Evolutionary conservation across 768 basidiomycete species (phyloP), one percentile per base, ranked within the genome.

Genomic region (Mycena indigotica): DNA sequence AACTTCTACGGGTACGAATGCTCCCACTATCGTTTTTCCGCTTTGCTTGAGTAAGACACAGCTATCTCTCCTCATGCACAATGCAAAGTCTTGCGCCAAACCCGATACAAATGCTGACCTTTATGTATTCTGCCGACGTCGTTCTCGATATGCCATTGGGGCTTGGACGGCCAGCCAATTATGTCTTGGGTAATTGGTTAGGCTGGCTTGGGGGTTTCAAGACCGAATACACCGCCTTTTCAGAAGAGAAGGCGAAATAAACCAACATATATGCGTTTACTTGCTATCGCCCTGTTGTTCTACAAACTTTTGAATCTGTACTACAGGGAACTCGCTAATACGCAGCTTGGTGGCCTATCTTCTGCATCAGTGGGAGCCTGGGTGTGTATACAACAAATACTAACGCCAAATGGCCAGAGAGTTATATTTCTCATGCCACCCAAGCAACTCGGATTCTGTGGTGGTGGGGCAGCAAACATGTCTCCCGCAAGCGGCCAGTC

Each of bases 381-480:
- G 28, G 19, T 39, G 26, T n/a, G 50, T 17, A 28, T 25, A 15
- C 13, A 6, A 48, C 10, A 23, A 23, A 48, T 24, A 71, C 81
- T 69, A 61, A 83, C 81, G 48, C 82, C 81, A 61, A 72, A 80
- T 2, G 82, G 82, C 61, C 73, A 74, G 49, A 83, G 61, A 0
- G 75, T 78, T 50, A 82, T 72, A 10, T 76, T 78, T 55, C 66
- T 73, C 24, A 75, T 70, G 10, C 66, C 56, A 2, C 79, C 80
- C 1, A 71, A 74, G 59, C 82, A 84, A 40, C 70, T 56, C 0
- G 80, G 79, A 53, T 68, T 77, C 13, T 72, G 72, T 0, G 77
- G 79, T 28, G 81, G 82, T 41, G 77, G 57, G 1, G 79, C 72
- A 1, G 79, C 80, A 64, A 82, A 84, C 17, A 78, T 82, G 60